Conservation (phyloP, 352 stramenopile genomes). For the Achlya hypogyna region DNA sequence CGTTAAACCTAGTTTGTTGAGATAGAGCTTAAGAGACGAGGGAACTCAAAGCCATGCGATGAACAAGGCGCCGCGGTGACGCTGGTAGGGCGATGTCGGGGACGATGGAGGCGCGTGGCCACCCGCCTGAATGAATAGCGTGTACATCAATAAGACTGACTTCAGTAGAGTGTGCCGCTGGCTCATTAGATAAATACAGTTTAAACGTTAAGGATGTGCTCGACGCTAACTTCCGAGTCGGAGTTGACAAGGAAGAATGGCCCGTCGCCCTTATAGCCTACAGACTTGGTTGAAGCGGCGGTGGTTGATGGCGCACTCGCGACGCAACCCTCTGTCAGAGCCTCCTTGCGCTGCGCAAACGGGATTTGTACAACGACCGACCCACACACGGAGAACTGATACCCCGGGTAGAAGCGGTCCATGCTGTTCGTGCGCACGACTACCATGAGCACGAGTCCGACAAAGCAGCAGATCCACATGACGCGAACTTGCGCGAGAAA, state of each 20-base stretch:
- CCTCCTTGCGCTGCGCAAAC: neutral
- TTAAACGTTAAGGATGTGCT: no score
- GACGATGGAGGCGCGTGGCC: no score
- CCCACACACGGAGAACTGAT: conserved; percentile 7
- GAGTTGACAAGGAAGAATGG: neutral
- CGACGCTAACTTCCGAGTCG: no score
- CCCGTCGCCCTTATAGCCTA: neutral
- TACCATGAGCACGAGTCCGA: conserved; percentile 1
- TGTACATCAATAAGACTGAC: no score
- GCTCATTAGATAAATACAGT: no score
- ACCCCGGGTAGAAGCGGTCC: conserved; percentile 17
- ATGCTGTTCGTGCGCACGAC: conserved; percentile 13
- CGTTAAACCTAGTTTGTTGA: no score
- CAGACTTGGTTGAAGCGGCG: neutral
- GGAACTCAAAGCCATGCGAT: no score
- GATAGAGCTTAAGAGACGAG: no score
- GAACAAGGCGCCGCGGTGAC: no score
- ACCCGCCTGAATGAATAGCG: no score
- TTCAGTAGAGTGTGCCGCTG: no score
- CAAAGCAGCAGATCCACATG: neutral
- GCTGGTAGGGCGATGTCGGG: no score
- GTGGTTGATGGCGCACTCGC: neutral
- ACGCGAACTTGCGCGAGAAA: neutral
- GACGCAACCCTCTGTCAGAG: neutral
- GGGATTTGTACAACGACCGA: neutral